A percentile compares a stretch with the other conserved stretches of the same genome.
phyloP scores from a whole-genome alignment of 257 asterid species.

The Solanum virginianum region DNA sequence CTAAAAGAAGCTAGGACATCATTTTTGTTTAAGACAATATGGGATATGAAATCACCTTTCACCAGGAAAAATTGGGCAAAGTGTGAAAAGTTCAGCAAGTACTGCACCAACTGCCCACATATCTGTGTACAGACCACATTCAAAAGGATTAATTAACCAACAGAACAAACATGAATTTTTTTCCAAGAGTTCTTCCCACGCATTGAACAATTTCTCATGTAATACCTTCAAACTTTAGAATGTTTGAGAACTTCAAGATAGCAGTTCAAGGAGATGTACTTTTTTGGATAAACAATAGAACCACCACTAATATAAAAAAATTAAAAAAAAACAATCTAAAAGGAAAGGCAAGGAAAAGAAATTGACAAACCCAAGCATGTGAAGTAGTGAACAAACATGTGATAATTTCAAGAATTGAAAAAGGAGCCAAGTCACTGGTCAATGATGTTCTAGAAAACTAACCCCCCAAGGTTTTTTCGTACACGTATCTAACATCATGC shows the following conservation, averaged over 20 bases:
- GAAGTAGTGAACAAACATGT: neutral
- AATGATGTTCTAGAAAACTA: neutral
- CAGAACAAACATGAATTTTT: neutral
- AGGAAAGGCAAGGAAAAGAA: neutral
- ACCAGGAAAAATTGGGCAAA: constrained; percentile 85
- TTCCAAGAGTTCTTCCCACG: neutral
- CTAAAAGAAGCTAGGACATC: neutral
- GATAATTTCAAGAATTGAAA: neutral
- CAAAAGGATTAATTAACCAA: neutral
- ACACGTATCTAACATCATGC: neutral
- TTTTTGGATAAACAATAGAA: neutral
- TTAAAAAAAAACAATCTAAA: neutral
- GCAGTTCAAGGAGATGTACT: neutral
- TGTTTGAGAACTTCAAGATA: neutral
- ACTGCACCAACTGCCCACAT: constrained; percentile 98
- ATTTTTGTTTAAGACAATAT: neutral
- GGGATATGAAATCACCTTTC: constrained; percentile 55
- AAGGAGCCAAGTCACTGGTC: neutral
- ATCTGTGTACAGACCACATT: constrained; percentile 32
- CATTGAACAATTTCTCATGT: neutral
- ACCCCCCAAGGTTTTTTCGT: neutral
- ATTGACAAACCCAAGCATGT: neutral
- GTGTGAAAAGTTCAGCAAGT: constrained; percentile 93
- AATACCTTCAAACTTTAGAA: neutral
- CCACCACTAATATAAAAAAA: neutral